These are phyloP conservation scores for Aegilops tauschii DNA, from an alignment of 176 grass and related monocot genomes.

Conservation along the genomic window DNA sequence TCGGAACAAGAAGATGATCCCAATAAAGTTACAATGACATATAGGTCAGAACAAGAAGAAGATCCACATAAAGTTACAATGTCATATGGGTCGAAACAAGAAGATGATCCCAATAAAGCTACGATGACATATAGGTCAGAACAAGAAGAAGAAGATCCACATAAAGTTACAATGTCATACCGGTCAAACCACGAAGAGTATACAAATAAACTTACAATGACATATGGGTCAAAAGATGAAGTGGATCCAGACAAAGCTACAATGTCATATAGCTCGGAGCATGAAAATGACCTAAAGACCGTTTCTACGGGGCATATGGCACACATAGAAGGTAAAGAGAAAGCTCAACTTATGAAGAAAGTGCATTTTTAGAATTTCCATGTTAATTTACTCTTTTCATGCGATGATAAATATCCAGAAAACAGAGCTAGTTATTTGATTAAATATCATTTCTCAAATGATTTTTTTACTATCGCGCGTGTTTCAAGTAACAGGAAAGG, in stretches of 20 bases:
- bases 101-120: no score
- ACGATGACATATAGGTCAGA: no score
- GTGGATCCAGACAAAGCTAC: not conserved
- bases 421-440: not conserved
- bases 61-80: not conserved
- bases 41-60: not conserved
- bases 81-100: not conserved
- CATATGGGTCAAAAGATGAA: no score
- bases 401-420: no score
- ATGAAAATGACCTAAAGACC: not conserved
- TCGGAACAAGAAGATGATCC: not conserved
- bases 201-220: not conserved
- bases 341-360: not conserved
- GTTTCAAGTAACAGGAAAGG: not conserved
- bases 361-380: not conserved
- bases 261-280: not conserved
- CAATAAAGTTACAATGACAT: not conserved
- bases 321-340: not conserved
- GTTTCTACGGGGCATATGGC: not conserved
- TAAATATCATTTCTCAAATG: not conserved
- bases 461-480: not conserved
- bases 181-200: not conserved
- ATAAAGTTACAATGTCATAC: not conserved
- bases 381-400: not conserved
- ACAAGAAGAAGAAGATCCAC: not conserved